These are phyloP conservation scores for Cutaneotrichosporon cavernicola DNA, from an alignment of 1,284 basidiomycete species.

Conservation along the genomic window DNA sequence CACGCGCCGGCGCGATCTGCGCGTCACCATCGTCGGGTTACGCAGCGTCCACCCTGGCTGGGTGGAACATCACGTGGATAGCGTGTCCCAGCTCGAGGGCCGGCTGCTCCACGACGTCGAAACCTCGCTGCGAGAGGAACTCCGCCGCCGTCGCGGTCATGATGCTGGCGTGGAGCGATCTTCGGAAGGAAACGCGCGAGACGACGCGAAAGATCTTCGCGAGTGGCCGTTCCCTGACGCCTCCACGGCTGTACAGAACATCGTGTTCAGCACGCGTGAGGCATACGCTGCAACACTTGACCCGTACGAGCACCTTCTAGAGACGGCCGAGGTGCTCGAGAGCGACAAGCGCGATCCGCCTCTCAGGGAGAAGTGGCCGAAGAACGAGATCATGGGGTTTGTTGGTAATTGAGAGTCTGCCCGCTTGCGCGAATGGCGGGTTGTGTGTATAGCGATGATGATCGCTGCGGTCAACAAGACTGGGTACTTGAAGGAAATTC, in stretches of 20 bases:
- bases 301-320: slow-evolving; percentile 8
- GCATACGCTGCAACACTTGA: slow-evolving; percentile 14
- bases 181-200: too few species aligned
- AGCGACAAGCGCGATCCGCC: slow-evolving; percentile 2
- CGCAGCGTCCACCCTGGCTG: not conserved
- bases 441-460: not conserved
- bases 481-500: not conserved
- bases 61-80: slow-evolving; percentile 4
- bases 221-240: slow-evolving; percentile 1
- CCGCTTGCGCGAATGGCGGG: not conserved
- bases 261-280: slow-evolving; percentile 11
- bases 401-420: not conserved
- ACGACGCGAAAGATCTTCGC: not conserved
- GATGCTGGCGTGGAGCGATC: not conserved
- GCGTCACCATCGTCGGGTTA: slow-evolving; percentile 13
- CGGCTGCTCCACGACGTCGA: slow-evolving; percentile 10
- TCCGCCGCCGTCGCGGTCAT: not conserved
- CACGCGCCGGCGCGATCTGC: not conserved
- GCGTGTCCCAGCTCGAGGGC: slow-evolving; percentile 7
- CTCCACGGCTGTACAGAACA: not conserved
- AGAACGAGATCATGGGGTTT: not conserved
- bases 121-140: slow-evolving; percentile 3
- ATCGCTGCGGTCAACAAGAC: not conserved
- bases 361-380: slow-evolving; percentile 5
- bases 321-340: slow-evolving; percentile 13